phyloP scores from a whole-genome alignment of 805 yeast genomes.

The Metschnikowia gelsemii region DNA sequence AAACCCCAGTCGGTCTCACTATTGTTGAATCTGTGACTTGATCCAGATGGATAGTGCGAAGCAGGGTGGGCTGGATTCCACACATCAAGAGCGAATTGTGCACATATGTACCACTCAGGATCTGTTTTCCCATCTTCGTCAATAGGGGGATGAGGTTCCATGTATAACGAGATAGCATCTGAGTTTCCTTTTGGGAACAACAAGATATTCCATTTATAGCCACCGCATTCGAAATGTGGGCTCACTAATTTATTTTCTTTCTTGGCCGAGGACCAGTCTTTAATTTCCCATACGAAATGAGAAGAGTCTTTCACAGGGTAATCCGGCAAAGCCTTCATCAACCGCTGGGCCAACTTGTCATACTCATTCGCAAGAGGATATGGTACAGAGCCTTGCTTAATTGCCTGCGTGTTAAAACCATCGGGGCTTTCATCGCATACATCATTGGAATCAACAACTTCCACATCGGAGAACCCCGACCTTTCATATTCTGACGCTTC shows the following conservation, averaged over 20 bases:
- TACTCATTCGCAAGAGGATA: slow-evolving; percentile 34
- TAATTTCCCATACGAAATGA: slow-evolving; percentile 50
- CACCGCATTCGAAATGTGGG: slow-evolving; percentile 55
- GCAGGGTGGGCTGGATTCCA: slow-evolving; percentile 77
- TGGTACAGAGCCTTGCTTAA: not conserved
- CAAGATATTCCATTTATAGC: slow-evolving; percentile 64
- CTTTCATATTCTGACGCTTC: slow-evolving; percentile 23
- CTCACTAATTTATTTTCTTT: slow-evolving; percentile 46
- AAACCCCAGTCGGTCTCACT: slow-evolving; percentile 96
- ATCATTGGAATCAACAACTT: slow-evolving; percentile 17
- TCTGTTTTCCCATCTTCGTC: slow-evolving; percentile 24
- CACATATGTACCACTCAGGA: slow-evolving; percentile 80
- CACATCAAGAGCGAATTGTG: slow-evolving; percentile 80
- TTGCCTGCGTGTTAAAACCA: not conserved
- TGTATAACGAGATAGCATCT: slow-evolving; percentile 62
- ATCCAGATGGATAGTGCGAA: slow-evolving; percentile 56
- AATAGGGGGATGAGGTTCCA: slow-evolving; percentile 66
- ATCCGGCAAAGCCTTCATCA: slow-evolving; percentile 41
- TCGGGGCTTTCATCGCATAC: not conserved
- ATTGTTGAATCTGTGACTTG: slow-evolving; percentile 75
- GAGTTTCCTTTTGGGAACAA: slow-evolving; percentile 77
- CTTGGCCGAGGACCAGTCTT: slow-evolving; percentile 43
- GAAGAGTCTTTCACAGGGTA: slow-evolving; percentile 38
- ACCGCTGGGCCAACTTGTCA: slow-evolving; percentile 25
- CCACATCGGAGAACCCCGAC: slow-evolving; percentile 16